Evolutionary conservation across 2,329 filamentous ascomycete genomes (phyloP), one percentile per base, ranked within the genome.

Genomic region (Capronia americana): DNA sequence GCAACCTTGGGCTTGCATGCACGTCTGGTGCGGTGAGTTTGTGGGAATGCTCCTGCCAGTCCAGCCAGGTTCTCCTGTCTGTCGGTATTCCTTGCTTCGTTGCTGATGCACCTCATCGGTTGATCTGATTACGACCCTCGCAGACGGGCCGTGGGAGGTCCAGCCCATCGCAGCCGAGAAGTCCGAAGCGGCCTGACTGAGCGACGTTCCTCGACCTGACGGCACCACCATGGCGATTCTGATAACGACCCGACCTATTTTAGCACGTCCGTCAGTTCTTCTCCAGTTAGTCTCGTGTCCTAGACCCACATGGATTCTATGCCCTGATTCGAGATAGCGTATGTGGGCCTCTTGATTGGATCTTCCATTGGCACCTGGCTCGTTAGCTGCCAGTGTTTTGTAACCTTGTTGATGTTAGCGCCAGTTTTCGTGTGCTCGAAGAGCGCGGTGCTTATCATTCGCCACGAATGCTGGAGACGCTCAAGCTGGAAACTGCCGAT

Each of bases 261-360:
- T 59, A 61, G 58, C 44, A 61, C n/a, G 10, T 61, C 30, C 48
- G 41, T 59, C 57, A 30, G 57, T 53, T 61, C 48, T 14, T 61
- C 58, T 61, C 46, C 48, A 61, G 58, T 61, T 61, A 61, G 58
- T 41, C 58, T 30, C 23, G 58, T 53, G 20, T n/a, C 8, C 32
- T 38, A 41, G 58, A 17, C 46, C 58, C 58, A 61, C 58, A 61
- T 61, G 58, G 58, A 61, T 61, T 61, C 58, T 26, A 53, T 61
- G 46, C 58, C 58, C 32, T 38, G 44, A 51, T 61, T 61, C 58
- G 58, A 53, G 30, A 51, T 61, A 61, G 58, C 58, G 58, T 61
- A 61, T 61, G 58, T 61, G 58, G 58, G 58, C 58, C 48, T 51
- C 38, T 38, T 61, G 58, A 61, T 61, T 61, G 58, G 58, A 61